Conservation (phyloP, 2,329 filamentous ascomycete species). For the Thielaviopsis punctulata region DNA sequence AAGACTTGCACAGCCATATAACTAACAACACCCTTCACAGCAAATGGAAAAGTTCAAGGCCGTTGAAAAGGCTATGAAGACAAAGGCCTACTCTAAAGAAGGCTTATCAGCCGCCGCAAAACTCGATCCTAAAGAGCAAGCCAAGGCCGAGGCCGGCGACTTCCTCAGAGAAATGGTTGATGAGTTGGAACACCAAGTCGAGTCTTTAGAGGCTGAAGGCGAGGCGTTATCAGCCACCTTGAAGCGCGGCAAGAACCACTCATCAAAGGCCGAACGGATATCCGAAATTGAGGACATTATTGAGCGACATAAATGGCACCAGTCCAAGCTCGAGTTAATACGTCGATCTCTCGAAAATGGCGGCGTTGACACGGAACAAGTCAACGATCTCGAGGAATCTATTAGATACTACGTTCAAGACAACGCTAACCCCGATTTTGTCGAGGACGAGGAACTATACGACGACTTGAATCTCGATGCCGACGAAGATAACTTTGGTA, state of each 20-base stretch:
- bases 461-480: conserved; percentile 85
- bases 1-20: conserved; percentile 7
- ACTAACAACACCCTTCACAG: conserved; percentile 28
- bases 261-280: conserved; percentile 69
- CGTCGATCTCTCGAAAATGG: conserved; percentile 84
- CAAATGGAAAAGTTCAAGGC: conserved; percentile 99
- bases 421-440: conserved; percentile 74
- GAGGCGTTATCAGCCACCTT: conserved; percentile 73
- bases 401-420: conserved; percentile 93
- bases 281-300: conserved; percentile 68
- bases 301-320: conserved; percentile 93
- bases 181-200: conserved; percentile 84
- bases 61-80: conserved; percentile 99
- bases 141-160: conserved; percentile 73
- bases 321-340: conserved; percentile 79
- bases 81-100: conserved; percentile 97
- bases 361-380: conserved; percentile 70
- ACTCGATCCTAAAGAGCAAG: conserved; percentile 93
- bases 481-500: conserved; percentile 75
- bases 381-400: conserved; percentile 74
- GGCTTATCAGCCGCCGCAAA: conserved; percentile 81
- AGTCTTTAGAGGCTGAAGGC: conserved; percentile 76
- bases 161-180: conserved; percentile 80
- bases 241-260: conserved; percentile 89
- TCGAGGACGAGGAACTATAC: conserved; percentile 89